These are phyloP conservation scores for Mucor irregularis DNA, from an alignment of 371 early-diverging fungal species.

Conservation along the genomic window DNA sequence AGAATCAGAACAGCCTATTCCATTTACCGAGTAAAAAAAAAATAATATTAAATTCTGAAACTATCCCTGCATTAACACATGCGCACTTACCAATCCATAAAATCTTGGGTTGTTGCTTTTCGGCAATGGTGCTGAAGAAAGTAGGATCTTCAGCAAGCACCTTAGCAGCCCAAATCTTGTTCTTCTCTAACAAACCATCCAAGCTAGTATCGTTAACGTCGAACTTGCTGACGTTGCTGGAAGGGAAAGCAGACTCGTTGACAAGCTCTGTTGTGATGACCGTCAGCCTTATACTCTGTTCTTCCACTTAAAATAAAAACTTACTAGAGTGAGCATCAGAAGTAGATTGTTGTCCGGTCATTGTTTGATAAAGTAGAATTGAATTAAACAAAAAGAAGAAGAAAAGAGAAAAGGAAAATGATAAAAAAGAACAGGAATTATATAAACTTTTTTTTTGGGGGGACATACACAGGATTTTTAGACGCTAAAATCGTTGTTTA, in stretches of 20 bases:
- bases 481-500: not conserved
- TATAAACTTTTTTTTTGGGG: not conserved
- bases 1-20: slow-evolving; percentile 79
- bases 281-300: too few species aligned
- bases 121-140: slow-evolving; percentile 51
- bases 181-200: slow-evolving; percentile 29
- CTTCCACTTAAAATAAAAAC: too few species aligned
- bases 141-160: slow-evolving; percentile 37
- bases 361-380: not conserved
- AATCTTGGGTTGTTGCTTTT: slow-evolving; percentile 83
- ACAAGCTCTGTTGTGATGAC: not conserved
- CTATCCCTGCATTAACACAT: too few species aligned
- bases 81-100: slow-evolving; percentile 74
- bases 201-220: slow-evolving; percentile 24
- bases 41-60: not conserved
- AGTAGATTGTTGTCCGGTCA: not conserved
- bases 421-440: not conserved
- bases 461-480: not conserved
- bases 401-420: not conserved
- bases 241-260: not conserved
- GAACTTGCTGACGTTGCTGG: slow-evolving; percentile 8
- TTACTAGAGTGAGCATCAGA: too few species aligned
- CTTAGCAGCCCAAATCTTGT: slow-evolving; percentile 38
- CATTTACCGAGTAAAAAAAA: not conserved
- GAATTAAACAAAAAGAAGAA: too few species aligned